Evolutionary conservation across 1,284 basidiomycete genomes (phyloP), one percentile per base, ranked within the genome.

Genomic region (Boletus hoseneyae): DNA sequence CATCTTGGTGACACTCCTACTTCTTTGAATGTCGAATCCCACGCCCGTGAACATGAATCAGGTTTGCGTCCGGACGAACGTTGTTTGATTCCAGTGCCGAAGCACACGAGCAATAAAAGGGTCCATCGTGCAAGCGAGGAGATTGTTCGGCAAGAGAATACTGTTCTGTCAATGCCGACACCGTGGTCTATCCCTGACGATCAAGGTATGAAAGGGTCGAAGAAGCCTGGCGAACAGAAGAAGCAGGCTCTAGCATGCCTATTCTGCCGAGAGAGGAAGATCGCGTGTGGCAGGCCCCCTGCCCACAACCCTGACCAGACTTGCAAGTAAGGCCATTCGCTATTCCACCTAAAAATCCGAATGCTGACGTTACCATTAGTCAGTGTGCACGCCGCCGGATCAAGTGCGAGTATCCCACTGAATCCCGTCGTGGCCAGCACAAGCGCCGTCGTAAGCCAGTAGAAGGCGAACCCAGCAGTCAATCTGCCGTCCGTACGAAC

Each of bases 371-470:
- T 60, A 53, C 42, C 42, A 42, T 53, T 57, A 79, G 76, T 51
- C 76, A 79, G 61, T 78, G 76, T 51, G 64, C 70, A 46, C 70
- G 77, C 51, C 73, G 76, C 45, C 67, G 67, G 38, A 71, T 77
- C 51, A 65, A 67, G 47, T 78, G 76, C 58, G 71, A 72, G 50
- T 79, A 77, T 56, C 76, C 76, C 29, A 77, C 74, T 51, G 76
- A 79, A 58, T 79, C 74, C 12, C 73, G 74, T 37, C 70, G 78
- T 32, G 78, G 76, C 2, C 76, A 77, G 55, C 74, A 76, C 60
- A 77, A 77, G 57, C 75, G 74, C 35, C 65, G 65, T 34, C 68
- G 65, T 41, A 66, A 66, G 48, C 64, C 56, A 35, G 50, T 54
- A 30, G 64, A 66, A 25, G 47, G 57, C n/a, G 63, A 68, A 35